Percentiles rank a stretch among this genome's conserved stretches.
These are phyloP conservation scores for Flueggea neowawraea DNA, from an alignment of 441 rosid genomes.

Conservation along the genomic window DNA sequence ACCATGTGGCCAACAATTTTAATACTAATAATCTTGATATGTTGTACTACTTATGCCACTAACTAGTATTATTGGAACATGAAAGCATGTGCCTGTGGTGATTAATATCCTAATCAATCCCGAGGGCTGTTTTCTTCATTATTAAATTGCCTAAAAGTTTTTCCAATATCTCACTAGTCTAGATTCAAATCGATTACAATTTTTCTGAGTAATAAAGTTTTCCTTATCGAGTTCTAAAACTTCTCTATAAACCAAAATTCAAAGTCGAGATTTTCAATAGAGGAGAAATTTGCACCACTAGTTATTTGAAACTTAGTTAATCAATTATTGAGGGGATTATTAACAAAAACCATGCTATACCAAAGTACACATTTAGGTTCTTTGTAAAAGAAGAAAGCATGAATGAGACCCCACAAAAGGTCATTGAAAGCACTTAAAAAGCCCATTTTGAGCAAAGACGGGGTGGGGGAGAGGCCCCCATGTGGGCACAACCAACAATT, in stretches of 20 bases:
- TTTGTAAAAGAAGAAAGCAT: constrained; percentile 7
- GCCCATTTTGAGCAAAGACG: constrained; percentile 13
- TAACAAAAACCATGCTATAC: not conserved
- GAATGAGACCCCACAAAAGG: constrained; percentile 15
- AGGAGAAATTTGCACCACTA: no score
- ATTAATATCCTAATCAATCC: constrained; percentile 17
- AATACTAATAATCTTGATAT: not conserved
- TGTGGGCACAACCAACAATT: constrained; percentile 12
- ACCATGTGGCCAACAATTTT: constrained; percentile 27
- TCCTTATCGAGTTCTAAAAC: no score
- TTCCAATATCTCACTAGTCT: no score
- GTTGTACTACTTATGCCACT: constrained; percentile 1
- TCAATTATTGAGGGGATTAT: not conserved
- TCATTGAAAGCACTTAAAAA: constrained; percentile 23
- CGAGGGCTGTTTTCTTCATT: not conserved
- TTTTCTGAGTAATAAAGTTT: no score
- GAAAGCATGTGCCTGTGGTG: constrained; percentile 26
- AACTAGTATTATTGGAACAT: constrained; percentile 22
- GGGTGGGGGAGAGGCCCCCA: constrained; percentile 22
- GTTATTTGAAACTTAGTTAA: no score
- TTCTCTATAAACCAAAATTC: no score
- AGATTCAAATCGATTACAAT: no score
- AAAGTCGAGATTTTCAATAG: no score
- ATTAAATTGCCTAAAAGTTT: no score
- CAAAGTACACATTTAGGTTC: constrained; percentile 5